Conservation (phyloP, 2,329 filamentous ascomycete genomes). For the Monosporascus ibericus region DNA sequence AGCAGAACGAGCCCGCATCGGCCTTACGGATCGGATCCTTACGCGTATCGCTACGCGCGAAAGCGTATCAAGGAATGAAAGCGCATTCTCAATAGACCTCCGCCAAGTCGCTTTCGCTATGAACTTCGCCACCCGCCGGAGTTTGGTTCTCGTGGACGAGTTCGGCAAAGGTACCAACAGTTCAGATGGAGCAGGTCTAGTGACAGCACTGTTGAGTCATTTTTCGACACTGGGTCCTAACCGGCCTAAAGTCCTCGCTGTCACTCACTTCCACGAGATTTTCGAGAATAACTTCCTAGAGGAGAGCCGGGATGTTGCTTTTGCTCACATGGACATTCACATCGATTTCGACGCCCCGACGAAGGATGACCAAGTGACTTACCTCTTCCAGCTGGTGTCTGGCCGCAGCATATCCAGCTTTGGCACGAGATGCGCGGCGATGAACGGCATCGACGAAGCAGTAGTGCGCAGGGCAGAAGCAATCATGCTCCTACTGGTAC, state of each 20-base stretch:
- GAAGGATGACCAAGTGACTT: conserved; percentile 59
- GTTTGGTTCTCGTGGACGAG: conserved; percentile 85
- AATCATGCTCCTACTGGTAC: conserved; percentile 60
- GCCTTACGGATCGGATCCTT: conserved; percentile 87
- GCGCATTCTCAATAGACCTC: conserved; percentile 69
- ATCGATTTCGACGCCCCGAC: conserved; percentile 46
- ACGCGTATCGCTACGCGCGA: conserved; percentile 75
- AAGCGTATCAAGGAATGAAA: conserved; percentile 52
- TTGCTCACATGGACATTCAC: conserved; percentile 68
- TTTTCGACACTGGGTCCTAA: conserved; percentile 40
- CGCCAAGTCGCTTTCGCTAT: conserved; percentile 78
- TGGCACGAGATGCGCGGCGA: conserved; percentile 75
- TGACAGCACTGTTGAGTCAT: conserved; percentile 51
- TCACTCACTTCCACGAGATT: conserved; percentile 65
- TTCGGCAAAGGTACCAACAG: conserved; percentile 65
- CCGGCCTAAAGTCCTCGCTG: conserved; percentile 52
- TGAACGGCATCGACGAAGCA: conserved; percentile 72
- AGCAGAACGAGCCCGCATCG: conserved; percentile 67
- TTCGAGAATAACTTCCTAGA: conserved; percentile 58
- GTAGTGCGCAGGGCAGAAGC: conserved; percentile 73
- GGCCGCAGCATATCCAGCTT: conserved; percentile 78
- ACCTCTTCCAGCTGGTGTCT: conserved; percentile 62
- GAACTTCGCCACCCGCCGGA: conserved; percentile 66
- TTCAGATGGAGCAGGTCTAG: conserved; percentile 52
- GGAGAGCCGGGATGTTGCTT: conserved; percentile 42